Conservation (phyloP, 768 basidiomycete species). For the Lentinula guzmanii region DNA sequence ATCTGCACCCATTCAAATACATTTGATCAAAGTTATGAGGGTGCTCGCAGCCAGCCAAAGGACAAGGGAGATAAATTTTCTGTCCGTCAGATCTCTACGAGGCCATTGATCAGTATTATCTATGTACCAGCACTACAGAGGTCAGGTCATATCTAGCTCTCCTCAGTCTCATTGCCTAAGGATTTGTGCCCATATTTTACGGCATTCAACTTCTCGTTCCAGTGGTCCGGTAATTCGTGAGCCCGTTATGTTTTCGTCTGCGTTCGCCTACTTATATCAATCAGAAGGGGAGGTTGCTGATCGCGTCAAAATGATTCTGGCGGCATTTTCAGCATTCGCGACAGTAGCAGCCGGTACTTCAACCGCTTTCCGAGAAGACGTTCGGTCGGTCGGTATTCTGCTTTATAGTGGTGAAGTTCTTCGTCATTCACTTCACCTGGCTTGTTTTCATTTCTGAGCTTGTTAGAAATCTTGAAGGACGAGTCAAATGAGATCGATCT, state of each 20-base stretch:
- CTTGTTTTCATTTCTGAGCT: conserved; percentile 8
- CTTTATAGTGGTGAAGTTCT: conserved; percentile 63
- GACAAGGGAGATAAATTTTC: neutral
- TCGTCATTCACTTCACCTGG: neutral
- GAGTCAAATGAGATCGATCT: conserved; percentile 78
- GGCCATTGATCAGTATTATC: neutral
- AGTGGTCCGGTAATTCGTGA: conserved; percentile 49
- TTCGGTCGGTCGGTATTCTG: conserved; percentile 72
- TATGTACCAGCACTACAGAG: conserved; percentile 22
- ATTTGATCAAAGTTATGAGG: conserved; percentile 67
- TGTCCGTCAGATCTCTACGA: neutral
- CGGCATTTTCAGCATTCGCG: conserved; percentile 57
- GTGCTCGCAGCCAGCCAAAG: conserved; percentile 45
- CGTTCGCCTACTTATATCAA: conserved; percentile 7
- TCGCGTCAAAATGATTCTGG: conserved; percentile 57
- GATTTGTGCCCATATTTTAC: conserved; percentile 77
- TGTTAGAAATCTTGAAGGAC: conserved; percentile 74
- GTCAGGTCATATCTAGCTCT: conserved; percentile 35
- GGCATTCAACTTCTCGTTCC: conserved; percentile 58
- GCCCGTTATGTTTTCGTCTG: conserved; percentile 7
- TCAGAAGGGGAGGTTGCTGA: conserved; percentile 48
- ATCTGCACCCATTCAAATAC: conserved; percentile 59
- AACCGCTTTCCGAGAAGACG: conserved; percentile 58
- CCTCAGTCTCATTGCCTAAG: conserved; percentile 66
- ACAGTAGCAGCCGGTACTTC: conserved; percentile 54